Percentiles rank a stretch among this genome's conserved stretches.
Conservation (phyloP, 257 asterid species). For the Gentiana straminea region DNA sequence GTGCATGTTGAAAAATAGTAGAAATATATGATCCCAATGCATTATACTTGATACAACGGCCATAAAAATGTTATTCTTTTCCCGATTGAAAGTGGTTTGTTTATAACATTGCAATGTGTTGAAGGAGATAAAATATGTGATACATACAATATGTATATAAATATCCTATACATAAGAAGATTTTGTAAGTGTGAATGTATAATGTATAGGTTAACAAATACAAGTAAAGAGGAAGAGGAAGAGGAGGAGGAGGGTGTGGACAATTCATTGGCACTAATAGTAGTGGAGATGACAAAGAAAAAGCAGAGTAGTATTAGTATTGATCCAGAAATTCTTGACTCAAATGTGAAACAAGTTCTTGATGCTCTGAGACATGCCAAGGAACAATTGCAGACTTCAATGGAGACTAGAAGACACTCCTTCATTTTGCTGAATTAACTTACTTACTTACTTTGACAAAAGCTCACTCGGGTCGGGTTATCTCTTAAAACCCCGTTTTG, state of each 20-base stretch:
- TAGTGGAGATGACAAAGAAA: constrained; percentile 17
- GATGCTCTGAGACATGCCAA: constrained; percentile 46
- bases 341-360: constrained; percentile 51
- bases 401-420: constrained; percentile 37
- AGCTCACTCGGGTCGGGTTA: too few relatives aligned
- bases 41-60: too few relatives aligned
- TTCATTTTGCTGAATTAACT: constrained; percentile 31
- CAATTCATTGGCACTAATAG: constrained; percentile 40
- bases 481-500: too few relatives aligned
- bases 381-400: constrained; percentile 51
- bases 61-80: too few relatives aligned
- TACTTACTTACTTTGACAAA: neutral
- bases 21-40: too few relatives aligned
- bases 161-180: too few relatives aligned
- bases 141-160: too few relatives aligned
- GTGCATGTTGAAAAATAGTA: too few relatives aligned
- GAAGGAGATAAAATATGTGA: constrained; percentile 6
- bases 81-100: too few relatives aligned
- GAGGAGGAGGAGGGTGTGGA: constrained; percentile 24
- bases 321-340: constrained; percentile 59
- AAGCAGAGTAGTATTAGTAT: neutral
- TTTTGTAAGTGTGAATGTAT: too few relatives aligned
- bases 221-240: constrained; percentile 9
- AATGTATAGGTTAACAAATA: too few relatives aligned
- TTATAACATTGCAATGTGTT: too few relatives aligned